These are phyloP conservation scores for Smallanthus sonchifolius DNA, from an alignment of 129 eudicot species.

Conservation along the genomic window DNA sequence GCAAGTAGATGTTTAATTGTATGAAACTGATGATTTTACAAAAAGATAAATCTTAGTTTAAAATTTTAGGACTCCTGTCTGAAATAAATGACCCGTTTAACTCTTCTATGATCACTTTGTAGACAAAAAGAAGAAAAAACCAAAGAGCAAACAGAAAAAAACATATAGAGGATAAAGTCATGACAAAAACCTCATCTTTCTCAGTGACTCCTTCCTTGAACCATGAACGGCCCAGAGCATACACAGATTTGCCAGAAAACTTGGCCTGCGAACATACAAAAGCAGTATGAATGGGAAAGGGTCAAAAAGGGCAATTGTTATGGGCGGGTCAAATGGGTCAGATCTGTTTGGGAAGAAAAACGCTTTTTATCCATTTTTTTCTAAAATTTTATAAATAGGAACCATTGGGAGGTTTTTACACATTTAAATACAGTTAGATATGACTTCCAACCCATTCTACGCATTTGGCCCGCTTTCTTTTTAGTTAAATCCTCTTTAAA, in stretches of 20 bases:
- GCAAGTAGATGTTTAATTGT: background rate
- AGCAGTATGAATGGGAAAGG: no score
- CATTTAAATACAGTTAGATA: background rate
- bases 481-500: background rate
- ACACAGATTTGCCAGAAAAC: background rate
- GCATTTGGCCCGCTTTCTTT: background rate
- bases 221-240: slow-evolving; percentile 20
- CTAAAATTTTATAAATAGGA: no score
- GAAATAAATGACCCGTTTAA: background rate
- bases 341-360: background rate
- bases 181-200: slow-evolving; percentile 13
- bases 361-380: background rate
- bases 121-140: background rate
- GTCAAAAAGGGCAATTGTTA: no score
- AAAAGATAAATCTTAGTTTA: background rate
- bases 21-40: background rate
- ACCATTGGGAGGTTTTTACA: background rate
- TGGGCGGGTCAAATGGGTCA: background rate
- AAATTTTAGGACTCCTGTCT: background rate
- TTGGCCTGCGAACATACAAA: slow-evolving; percentile 3
- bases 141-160: background rate
- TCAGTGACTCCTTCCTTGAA: slow-evolving; percentile 5
- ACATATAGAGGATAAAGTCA: background rate
- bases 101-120: background rate
- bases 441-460: background rate